Percentiles rank a stretch among this genome's conserved stretches.
phyloP scores from a whole-genome alignment of 2,329 filamentous ascomycete species.

The Pseudogymnoascus sp. region DNA sequence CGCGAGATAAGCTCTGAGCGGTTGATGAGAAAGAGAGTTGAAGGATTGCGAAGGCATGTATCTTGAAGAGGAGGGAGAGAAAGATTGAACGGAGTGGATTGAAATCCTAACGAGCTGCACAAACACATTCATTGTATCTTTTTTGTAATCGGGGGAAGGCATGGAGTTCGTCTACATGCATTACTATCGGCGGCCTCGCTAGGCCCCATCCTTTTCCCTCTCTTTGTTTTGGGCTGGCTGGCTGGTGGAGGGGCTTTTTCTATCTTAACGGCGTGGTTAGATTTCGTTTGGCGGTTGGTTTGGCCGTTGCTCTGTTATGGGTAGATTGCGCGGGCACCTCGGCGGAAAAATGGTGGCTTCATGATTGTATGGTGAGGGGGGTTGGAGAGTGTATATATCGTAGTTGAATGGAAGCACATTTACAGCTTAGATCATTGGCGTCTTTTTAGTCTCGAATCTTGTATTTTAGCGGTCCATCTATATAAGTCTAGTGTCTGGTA shows the following conservation, averaged over 20 bases:
- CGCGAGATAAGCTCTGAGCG: conserved; percentile 14
- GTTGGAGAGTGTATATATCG: background rate
- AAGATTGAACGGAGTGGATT: background rate
- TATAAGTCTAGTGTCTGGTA: background rate
- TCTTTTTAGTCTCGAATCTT: background rate
- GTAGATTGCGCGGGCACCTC: background rate
- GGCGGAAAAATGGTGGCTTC: background rate
- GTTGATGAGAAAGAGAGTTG: background rate
- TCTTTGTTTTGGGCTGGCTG: background rate
- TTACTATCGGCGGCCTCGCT: background rate
- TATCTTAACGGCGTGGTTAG: background rate
- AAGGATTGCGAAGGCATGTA: background rate
- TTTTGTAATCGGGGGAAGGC: background rate
- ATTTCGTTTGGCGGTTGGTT: background rate
- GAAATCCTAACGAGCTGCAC: background rate
- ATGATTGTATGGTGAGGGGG: background rate
- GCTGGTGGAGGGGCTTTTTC: background rate
- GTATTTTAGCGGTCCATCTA: background rate
- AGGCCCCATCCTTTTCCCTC: background rate
- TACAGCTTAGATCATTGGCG: background rate
- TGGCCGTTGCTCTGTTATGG: background rate
- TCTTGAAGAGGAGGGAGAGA: background rate
- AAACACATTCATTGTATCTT: conserved; percentile 3
- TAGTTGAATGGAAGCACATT: conserved; percentile 1
- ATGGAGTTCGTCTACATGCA: conserved; percentile 1